Base-by-base conservation (phyloP, 257 asterid genomes). In the Plectranthus barbatus region DNA sequence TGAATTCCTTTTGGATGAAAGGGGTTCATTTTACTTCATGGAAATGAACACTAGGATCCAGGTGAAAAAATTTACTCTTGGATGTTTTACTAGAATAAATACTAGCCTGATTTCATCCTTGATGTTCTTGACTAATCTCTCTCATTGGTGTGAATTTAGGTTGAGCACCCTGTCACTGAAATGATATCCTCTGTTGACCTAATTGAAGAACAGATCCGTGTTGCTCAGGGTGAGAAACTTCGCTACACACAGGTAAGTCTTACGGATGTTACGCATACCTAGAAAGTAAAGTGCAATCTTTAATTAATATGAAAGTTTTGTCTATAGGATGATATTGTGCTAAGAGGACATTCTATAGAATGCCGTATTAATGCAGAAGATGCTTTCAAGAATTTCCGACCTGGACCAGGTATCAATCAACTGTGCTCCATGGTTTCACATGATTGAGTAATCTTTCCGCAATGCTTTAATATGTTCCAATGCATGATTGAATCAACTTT, bases 11-110 rank as follows among this genome's bases (percentile, higher is more conserved):
- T 62, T 93, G 83, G 99, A 93, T 64, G 97, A 93, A 80, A 87
- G 99, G 62, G 99, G 99, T 1, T 82, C 94, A 36, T 93, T 93
- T 75, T 93, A 93, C 82, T 93, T 93, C 80, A 93, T 93, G 99
- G 99, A 93, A 80, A 93, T 93, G 99, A 93, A 93, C 76, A 93
- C 99, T 72, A 83, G 99, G 72, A 93, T 93, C 74, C 99, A 93
- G 99, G 99, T 92, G 72, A 79, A 61, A 71, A 53, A n/a, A 72
- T 39, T 31, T 12, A 9, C 39, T 37, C 52, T 36, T 52, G 11
- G 58, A 60, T 15, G 31, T 36, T 50, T 49, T 63, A 66, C 61
- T 72, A 36, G 48, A 66, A 6, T 36, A 62, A 65, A 33, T 31
- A 34, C 53, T 33, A 33, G 0, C 33, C 29, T 50, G 6, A 33